Evolutionary conservation across 2,329 filamentous ascomycete species (phyloP).

Genomic region (Orbilia oligospora): DNA sequence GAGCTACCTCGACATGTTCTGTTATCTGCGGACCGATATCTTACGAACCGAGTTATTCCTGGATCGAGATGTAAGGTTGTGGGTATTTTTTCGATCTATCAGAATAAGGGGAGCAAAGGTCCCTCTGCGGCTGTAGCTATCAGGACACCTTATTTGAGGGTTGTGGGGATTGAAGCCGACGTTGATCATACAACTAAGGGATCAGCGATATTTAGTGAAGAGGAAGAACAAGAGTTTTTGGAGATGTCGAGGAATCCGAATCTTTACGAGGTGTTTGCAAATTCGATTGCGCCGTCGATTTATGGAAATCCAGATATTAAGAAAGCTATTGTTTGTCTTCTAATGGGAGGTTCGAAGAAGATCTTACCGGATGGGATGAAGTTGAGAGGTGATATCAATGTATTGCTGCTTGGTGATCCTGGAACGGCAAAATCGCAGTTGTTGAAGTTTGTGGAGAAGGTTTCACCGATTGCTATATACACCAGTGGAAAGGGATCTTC

Average conservation of each 20-base stretch:
- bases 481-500: slow-evolving; percentile 98
- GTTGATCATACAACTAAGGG: slow-evolving; percentile 91
- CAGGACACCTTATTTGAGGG: slow-evolving; percentile 91
- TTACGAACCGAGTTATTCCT: slow-evolving; percentile 95
- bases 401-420: slow-evolving; percentile 93
- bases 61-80: slow-evolving; percentile 95
- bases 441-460: slow-evolving; percentile 97
- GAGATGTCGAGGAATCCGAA: slow-evolving; percentile 92
- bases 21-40: slow-evolving; percentile 94
- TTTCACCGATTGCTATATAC: slow-evolving; percentile 96
- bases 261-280: slow-evolving; percentile 89
- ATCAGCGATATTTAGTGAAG: slow-evolving; percentile 85
- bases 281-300: slow-evolving; percentile 96
- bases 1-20: slow-evolving; percentile 95
- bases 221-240: slow-evolving; percentile 95
- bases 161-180: slow-evolving; percentile 92
- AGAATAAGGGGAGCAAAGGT: slow-evolving; percentile 88
- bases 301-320: slow-evolving; percentile 98
- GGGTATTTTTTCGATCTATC: slow-evolving; percentile 98
- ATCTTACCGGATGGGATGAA: slow-evolving; percentile 98
- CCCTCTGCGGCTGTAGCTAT: slow-evolving; percentile 90
- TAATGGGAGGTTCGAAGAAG: slow-evolving; percentile 97
- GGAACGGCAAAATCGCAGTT: slow-evolving; percentile 98
- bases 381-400: slow-evolving; percentile 96
- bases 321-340: slow-evolving; percentile 92